Evolutionary conservation across 352 stramenopile species (phyloP).

Genomic region (Phytophthora foliorum): DNA sequence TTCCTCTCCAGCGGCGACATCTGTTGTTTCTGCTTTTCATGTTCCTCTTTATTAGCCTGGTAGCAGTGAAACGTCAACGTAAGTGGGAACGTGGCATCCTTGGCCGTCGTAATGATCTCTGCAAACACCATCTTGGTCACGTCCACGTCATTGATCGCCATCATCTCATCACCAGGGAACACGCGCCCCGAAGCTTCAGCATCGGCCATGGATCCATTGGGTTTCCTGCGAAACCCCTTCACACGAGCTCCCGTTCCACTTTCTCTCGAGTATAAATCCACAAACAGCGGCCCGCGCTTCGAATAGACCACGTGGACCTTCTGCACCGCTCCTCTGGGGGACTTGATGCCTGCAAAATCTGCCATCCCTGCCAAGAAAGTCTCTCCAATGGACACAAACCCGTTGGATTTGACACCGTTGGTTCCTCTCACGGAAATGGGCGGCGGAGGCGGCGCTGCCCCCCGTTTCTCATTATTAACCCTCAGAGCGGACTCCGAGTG

Average conservation of each 20-base stretch:
- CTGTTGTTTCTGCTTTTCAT: slow-evolving; percentile 23
- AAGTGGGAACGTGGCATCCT: slow-evolving; percentile 71
- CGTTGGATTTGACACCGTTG: slow-evolving; percentile 28
- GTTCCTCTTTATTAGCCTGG: slow-evolving; percentile 26
- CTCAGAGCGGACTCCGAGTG: slow-evolving; percentile 44
- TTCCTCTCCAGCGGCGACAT: slow-evolving; percentile 26
- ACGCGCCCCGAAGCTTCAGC: slow-evolving; percentile 69
- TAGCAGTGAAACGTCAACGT: slow-evolving; percentile 73
- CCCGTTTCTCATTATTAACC: slow-evolving; percentile 14
- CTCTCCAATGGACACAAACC: slow-evolving; percentile 53
- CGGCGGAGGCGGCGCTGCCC: slow-evolving; percentile 8
- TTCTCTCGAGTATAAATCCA: slow-evolving; percentile 81
- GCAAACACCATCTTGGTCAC: slow-evolving; percentile 70
- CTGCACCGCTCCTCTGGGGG: slow-evolving; percentile 26
- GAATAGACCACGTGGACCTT: slow-evolving; percentile 63
- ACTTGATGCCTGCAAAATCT: slow-evolving; percentile 39
- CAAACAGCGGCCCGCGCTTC: slow-evolving; percentile 59
- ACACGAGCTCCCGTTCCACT: slow-evolving; percentile 78
- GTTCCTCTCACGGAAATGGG: slow-evolving; percentile 42
- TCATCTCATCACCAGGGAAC: slow-evolving; percentile 72
- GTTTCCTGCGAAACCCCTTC: slow-evolving; percentile 75
- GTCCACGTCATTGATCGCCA: slow-evolving; percentile 68
- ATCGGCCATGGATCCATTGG: slow-evolving; percentile 59
- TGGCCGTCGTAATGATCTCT: slow-evolving; percentile 74
- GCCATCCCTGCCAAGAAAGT: slow-evolving; percentile 58